Evolutionary conservation across 805 yeast species (phyloP).

Genomic region (Cyberlindnera japonica): DNA sequence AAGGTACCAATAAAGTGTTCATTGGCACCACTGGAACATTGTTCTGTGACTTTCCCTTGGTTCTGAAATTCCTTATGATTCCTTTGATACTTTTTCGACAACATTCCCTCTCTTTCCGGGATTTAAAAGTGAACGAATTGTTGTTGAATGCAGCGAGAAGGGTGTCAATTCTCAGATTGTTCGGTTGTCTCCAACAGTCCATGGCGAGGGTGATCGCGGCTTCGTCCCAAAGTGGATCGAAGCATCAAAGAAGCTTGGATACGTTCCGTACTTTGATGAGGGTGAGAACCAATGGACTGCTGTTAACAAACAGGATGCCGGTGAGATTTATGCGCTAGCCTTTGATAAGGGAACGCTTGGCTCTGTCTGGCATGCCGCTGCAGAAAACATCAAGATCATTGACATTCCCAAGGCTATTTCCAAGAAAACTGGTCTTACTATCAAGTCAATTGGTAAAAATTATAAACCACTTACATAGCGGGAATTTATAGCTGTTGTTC

Average conservation of each 20-base stretch:
- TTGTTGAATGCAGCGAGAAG: slow-evolving; percentile 18
- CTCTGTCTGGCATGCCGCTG: slow-evolving; percentile 23
- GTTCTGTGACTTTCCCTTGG: too few species aligned
- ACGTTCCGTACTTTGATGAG: slow-evolving; percentile 35
- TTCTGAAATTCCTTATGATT: too few species aligned
- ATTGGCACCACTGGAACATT: slow-evolving; percentile 29
- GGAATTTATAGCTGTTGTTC: slow-evolving; percentile 17
- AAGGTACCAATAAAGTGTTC: slow-evolving; percentile 30
- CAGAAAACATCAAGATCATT: slow-evolving; percentile 25
- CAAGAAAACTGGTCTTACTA: slow-evolving; percentile 16
- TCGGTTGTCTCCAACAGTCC: slow-evolving; percentile 36
- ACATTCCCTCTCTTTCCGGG: slow-evolving; percentile 10
- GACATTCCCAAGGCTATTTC: slow-evolving; percentile 30
- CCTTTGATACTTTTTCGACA: neutral
- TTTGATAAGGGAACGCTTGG: neutral
- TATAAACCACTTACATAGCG: slow-evolving; percentile 11
- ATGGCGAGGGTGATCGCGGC: slow-evolving; percentile 31
- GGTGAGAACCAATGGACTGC: slow-evolving; percentile 34
- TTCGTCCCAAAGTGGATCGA: slow-evolving; percentile 26
- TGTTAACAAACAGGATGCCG: slow-evolving; percentile 34
- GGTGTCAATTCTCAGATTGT: slow-evolving; percentile 28
- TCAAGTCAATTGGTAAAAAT: slow-evolving; percentile 11
- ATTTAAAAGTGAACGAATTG: slow-evolving; percentile 16
- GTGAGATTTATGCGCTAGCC: slow-evolving; percentile 29
- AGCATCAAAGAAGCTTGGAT: slow-evolving; percentile 32